Conservation (phyloP, 495 filamentous ascomycete genomes). For the Podospora sp. region DNA sequence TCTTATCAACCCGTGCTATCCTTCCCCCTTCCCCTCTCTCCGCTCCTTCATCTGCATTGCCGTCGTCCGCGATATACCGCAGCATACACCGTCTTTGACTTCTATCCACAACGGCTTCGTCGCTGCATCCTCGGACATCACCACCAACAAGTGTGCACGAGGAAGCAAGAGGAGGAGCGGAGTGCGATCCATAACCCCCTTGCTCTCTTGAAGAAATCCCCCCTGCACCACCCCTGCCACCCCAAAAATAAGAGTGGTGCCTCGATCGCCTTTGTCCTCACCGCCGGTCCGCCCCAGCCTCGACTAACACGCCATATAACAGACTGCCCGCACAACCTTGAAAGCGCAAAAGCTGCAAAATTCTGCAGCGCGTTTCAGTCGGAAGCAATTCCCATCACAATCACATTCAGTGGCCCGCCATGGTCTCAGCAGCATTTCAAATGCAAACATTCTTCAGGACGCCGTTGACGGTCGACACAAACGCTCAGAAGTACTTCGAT, state of each 20-base stretch:
- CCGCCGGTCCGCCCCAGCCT: constrained; percentile 34
- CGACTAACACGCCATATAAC: constrained; percentile 42
- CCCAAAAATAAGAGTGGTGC: constrained; percentile 35
- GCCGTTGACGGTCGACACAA: constrained; percentile 64
- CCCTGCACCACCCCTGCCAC: constrained; percentile 28
- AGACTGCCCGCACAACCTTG: constrained; percentile 32
- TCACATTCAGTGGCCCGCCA: constrained; percentile 40
- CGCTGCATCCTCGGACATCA: constrained; percentile 17
- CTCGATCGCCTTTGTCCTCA: constrained; percentile 32
- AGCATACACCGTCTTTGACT: not conserved
- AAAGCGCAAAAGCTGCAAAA: constrained; percentile 16
- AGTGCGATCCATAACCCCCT: constrained; percentile 2
- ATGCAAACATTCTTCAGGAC: constrained; percentile 66
- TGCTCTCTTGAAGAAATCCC: constrained; percentile 13
- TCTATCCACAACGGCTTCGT: constrained; percentile 22
- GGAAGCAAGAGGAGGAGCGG: not conserved
- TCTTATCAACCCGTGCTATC: constrained; percentile 26
- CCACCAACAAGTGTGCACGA: not conserved
- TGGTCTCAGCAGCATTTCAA: constrained; percentile 52
- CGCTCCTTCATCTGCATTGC: constrained; percentile 13
- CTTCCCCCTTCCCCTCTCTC: constrained; percentile 18
- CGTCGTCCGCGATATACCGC: constrained; percentile 18
- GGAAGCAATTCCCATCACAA: constrained; percentile 22
- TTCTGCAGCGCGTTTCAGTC: constrained; percentile 12
- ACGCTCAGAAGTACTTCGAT: constrained; percentile 65